Evolutionary conservation across 208 protist species (phyloP), one percentile per base, ranked within the genome.

Genomic region (Acanthamoeba triangularis): DNA sequence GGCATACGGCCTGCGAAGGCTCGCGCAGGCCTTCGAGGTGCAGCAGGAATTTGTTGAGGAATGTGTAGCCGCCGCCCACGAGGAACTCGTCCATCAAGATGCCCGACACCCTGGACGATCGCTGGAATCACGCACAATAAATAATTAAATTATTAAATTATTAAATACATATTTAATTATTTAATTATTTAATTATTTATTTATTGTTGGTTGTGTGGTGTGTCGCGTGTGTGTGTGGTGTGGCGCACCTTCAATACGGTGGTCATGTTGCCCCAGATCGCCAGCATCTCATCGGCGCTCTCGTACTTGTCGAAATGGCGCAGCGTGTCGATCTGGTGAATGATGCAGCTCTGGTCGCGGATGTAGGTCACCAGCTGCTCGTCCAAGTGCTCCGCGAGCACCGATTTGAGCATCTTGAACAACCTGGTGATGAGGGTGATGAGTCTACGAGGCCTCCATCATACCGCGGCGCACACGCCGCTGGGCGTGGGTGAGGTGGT

Each of bases 41-140:
- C 0, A 93, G 59, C 25, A 93, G 87, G n/a, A 93, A 93, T 30
- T 93, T 93, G 61, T 93, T 93, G 56, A 93, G 65, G 47, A 93
- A 93, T 13, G 87, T 93, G 87, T 93, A 93, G 49, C 87, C 87
- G 14, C 61, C 87, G 25, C 87, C 87, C 25, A 69, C 87, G 4
- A 93, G 61, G 47, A 93, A 93, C 44, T 93, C 87, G 1, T 93
- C 87, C 87, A 93, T 67, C 87, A 93, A 41, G 18, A 49, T 74
- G 35, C 59, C 13, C 44, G 87, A 93, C 41, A 93, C 87, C 20
- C 52, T 93, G 56, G n/a, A 13, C 37, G 87, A 93, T 49, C 65
- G 56, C 87, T 93, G 72, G 0, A 76, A 16, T 44, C 11, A 33
- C 11, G 4, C 14, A 65, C 14, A 23, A 30, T 7, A 69, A 35